These are phyloP conservation scores for Penicillium hesseltinei DNA, from an alignment of 2,329 filamentous ascomycete species.

Conservation along the genomic window DNA sequence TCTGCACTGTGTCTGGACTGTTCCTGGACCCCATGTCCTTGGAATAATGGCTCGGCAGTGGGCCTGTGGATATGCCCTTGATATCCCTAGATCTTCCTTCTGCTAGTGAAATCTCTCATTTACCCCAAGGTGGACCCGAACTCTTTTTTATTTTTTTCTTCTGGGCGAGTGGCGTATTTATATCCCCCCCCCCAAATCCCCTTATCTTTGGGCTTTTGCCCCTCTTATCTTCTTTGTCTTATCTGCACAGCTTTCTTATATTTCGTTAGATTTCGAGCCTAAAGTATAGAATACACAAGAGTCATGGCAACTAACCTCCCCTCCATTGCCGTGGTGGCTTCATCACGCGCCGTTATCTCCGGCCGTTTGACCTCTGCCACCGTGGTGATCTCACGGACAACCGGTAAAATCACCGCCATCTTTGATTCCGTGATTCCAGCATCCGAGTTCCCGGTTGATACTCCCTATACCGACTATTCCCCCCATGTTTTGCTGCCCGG, in stretches of 20 bases:
- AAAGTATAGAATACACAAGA: not conserved
- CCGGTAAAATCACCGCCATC: slow-evolving; percentile 81
- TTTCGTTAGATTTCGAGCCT: not conserved
- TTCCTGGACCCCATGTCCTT: too few species aligned
- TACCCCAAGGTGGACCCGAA: not conserved
- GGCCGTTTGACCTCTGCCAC: slow-evolving; percentile 77
- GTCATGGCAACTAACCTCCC: slow-evolving; percentile 31
- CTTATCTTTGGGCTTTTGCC: not conserved
- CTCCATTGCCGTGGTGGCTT: slow-evolving; percentile 73
- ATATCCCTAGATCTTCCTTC: not conserved
- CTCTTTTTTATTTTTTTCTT: not conserved
- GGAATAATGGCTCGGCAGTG: not conserved
- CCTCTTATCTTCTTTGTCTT: not conserved
- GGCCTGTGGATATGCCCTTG: not conserved
- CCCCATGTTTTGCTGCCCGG: slow-evolving; percentile 84
- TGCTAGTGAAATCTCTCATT: not conserved
- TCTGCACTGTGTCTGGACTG: not conserved
- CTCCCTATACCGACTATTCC: slow-evolving; percentile 78
- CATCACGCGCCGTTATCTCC: slow-evolving; percentile 76
- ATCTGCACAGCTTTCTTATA: not conserved
- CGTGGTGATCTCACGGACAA: slow-evolving; percentile 70
- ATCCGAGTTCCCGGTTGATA: slow-evolving; percentile 69
- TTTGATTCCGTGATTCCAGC: slow-evolving; percentile 70
- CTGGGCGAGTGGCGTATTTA: not conserved
- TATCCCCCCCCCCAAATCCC: not conserved